Percentiles rank a stretch among this genome's conserved stretches.
Conservation (phyloP, 2,329 filamentous ascomycete genomes). For the Aspergillus sp. region DNA sequence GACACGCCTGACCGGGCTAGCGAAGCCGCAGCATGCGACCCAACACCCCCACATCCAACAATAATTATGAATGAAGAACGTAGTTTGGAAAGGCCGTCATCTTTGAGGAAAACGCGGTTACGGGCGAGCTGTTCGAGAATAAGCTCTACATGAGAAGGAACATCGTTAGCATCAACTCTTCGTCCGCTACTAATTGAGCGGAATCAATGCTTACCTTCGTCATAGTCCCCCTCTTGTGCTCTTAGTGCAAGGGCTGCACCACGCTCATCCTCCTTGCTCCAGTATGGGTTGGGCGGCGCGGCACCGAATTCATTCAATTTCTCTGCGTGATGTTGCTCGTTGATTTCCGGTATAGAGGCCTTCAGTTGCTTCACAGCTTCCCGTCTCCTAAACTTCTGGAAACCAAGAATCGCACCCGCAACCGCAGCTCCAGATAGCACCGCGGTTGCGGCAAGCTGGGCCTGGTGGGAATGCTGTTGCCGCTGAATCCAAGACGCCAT, state of each 20-base stretch:
- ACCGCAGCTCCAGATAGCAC: conserved; percentile 46
- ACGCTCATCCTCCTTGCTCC: conserved; percentile 56
- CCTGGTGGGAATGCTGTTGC: conserved; percentile 41
- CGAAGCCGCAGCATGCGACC: conserved; percentile 84
- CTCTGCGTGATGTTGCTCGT: conserved; percentile 51
- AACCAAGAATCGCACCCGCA: conserved; percentile 55
- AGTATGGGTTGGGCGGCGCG: conserved; percentile 29
- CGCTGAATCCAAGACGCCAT: conserved; percentile 49
- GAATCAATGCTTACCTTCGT: conserved; percentile 53
- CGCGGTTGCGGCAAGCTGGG: conserved; percentile 44
- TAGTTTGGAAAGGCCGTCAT: conserved; percentile 76
- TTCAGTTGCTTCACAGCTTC: conserved; percentile 60
- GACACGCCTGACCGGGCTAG: conserved; percentile 86
- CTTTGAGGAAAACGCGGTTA: conserved; percentile 85
- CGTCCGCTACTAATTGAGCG: neutral
- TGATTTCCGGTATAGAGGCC: conserved; percentile 59
- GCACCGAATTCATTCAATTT: conserved; percentile 54
- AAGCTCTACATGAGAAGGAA: conserved; percentile 57
- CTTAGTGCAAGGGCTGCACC: conserved; percentile 59
- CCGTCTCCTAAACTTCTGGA: conserved; percentile 56
- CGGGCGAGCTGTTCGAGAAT: conserved; percentile 93
- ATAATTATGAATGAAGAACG: conserved; percentile 81
- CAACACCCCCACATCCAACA: conserved; percentile 91
- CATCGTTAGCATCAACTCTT: conserved; percentile 8
- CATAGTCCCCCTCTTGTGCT: conserved; percentile 63